Conservation (phyloP, 345 rosid species). For the Balakata baccata region DNA sequence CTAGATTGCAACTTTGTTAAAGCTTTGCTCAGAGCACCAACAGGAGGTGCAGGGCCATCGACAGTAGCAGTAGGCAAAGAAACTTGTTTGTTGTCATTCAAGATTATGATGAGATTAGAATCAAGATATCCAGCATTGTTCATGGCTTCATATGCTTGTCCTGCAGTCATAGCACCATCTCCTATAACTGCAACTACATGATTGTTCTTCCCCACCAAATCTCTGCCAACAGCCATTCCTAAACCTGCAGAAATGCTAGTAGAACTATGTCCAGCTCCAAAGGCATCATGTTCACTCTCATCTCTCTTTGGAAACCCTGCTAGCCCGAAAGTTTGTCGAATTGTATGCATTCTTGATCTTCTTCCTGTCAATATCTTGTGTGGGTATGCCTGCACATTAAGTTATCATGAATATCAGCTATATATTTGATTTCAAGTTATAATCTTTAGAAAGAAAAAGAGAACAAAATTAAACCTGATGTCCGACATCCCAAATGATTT, state of each 20-base stretch:
- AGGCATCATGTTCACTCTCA: conserved; percentile 46
- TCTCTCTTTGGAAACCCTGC: conserved; percentile 52
- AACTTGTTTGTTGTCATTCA: conserved; percentile 51
- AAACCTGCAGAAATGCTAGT: conserved; percentile 56
- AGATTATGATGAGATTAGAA: conserved; percentile 41
- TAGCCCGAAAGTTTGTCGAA: conserved; percentile 44
- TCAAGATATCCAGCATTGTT: conserved; percentile 52
- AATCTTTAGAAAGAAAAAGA: too few species aligned
- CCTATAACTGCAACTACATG: conserved; percentile 48
- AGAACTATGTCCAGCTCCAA: conserved; percentile 56
- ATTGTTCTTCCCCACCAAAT: conserved; percentile 42
- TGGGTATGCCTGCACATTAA: conserved; percentile 32
- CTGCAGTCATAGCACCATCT: conserved; percentile 56
- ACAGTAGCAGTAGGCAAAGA: conserved; percentile 51
- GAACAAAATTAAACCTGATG: conserved; percentile 43
- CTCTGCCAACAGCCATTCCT: conserved; percentile 56
- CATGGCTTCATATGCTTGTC: conserved; percentile 56
- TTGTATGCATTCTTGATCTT: conserved; percentile 42
- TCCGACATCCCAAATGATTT: conserved; percentile 59
- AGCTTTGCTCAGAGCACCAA: conserved; percentile 45
- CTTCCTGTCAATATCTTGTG: conserved; percentile 51
- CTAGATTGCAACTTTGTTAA: conserved; percentile 33
- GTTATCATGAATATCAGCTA: neutral
- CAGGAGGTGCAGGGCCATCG: conserved; percentile 51
- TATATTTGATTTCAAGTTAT: neutral